phyloP scores from a whole-genome alignment of 805 yeast genomes.

The Saccharomyces jurei region DNA sequence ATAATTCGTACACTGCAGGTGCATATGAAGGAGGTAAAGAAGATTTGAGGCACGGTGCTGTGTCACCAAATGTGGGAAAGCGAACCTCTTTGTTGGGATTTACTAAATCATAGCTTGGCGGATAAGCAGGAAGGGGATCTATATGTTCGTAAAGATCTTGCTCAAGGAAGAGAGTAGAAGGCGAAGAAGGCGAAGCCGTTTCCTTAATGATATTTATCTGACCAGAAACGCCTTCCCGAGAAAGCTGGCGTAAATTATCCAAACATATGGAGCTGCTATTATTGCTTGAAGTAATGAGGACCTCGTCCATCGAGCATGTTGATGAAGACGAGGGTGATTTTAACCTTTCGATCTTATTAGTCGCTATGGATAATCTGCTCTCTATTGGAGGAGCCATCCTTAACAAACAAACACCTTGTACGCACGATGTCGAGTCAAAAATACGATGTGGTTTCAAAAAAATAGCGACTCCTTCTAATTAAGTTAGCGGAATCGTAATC shows the following conservation, averaged over 20 bases:
- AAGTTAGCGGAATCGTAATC: not conserved
- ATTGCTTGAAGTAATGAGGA: slow-evolving; percentile 9
- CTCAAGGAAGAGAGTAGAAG: not conserved
- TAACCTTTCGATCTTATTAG: slow-evolving; percentile 1
- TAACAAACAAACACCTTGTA: not conserved
- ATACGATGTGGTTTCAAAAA: not conserved
- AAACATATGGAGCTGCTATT: slow-evolving; percentile 1
- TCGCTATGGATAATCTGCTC: not conserved
- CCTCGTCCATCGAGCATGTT: slow-evolving; percentile 5
- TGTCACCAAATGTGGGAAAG: slow-evolving; percentile 32
- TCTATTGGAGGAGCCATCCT: not conserved
- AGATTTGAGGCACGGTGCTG: slow-evolving; percentile 17
- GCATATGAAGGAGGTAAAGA: slow-evolving; percentile 56
- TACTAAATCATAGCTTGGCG: slow-evolving; percentile 24
- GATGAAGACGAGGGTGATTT: slow-evolving; percentile 5
- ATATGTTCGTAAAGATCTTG: slow-evolving; percentile 26
- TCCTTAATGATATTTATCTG: not conserved
- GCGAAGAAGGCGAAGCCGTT: slow-evolving; percentile 1
- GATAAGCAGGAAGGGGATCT: slow-evolving; percentile 33
- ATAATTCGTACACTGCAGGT: slow-evolving; percentile 56
- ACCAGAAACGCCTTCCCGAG: not conserved
- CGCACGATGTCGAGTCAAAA: not conserved
- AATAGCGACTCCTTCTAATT: not conserved
- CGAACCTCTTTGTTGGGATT: slow-evolving; percentile 23
- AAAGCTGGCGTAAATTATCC: not conserved